These are phyloP conservation scores for Phytophthora vignae DNA, from an alignment of 352 stramenopile species.

Conservation along the genomic window DNA sequence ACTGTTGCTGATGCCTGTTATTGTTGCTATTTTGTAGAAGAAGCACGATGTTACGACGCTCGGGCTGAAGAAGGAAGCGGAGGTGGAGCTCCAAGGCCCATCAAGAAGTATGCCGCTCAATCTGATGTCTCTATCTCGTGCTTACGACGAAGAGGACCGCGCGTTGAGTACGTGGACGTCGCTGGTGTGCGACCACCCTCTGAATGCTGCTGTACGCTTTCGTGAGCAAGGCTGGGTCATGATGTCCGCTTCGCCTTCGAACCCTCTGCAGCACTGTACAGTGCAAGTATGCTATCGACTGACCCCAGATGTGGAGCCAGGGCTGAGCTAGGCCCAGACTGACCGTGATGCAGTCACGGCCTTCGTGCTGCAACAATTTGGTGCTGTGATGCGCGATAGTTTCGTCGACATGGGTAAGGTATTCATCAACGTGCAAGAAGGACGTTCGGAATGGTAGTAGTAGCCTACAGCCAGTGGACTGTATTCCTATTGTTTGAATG, in stretches of 20 bases:
- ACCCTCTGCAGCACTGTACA: neutral
- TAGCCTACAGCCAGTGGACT: too few species aligned
- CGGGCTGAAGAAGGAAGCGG: conserved; percentile 14
- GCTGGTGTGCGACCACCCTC: conserved; percentile 13
- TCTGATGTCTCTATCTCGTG: conserved; percentile 7
- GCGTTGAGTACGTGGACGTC: conserved; percentile 12
- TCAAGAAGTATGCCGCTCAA: conserved; percentile 8
- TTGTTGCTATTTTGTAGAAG: neutral
- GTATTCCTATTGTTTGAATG: too few species aligned
- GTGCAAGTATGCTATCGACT: conserved; percentile 18
- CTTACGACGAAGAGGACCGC: conserved; percentile 15
- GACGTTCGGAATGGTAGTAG: neutral
- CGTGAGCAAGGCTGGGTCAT: conserved; percentile 22
- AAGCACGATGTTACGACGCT: conserved; percentile 11
- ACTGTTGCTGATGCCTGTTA: too few species aligned
- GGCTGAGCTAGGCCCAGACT: neutral
- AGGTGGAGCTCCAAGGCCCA: conserved; percentile 9
- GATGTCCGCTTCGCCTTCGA: conserved; percentile 12
- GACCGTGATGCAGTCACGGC: neutral
- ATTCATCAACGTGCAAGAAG: neutral
- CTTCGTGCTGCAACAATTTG: conserved; percentile 23
- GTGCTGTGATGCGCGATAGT: neutral
- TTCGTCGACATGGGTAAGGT: conserved; percentile 5
- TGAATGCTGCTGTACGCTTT: conserved; percentile 6
- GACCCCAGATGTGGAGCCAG: conserved; percentile 5